Evolutionary conservation across 441 rosid species (phyloP).

Genomic region (Populus hybrid): DNA sequence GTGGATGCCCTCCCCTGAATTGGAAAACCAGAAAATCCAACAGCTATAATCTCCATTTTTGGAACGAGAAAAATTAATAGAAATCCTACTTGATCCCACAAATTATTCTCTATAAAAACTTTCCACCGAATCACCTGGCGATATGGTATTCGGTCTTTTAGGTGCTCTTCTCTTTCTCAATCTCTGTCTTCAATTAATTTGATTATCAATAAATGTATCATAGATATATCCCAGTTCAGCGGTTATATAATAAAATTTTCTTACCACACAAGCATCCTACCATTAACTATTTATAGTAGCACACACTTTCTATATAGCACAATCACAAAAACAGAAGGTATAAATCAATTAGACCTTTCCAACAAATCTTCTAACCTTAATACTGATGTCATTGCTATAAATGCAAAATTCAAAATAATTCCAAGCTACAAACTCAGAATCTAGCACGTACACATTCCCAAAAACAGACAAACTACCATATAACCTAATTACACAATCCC

Average conservation of each 20-base stretch:
- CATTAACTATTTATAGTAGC: not conserved
- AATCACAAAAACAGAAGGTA: not conserved
- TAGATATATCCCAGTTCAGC: not conserved
- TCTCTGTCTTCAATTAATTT: not conserved
- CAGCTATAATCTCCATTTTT: not conserved
- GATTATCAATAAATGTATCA: slow-evolving; percentile 5
- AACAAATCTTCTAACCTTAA: not conserved
- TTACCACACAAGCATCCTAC: not conserved
- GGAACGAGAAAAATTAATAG: not conserved
- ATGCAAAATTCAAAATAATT: not conserved
- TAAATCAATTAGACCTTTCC: slow-evolving; percentile 1
- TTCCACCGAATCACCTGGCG: not conserved
- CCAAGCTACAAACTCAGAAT: not conserved
- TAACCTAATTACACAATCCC: not conserved
- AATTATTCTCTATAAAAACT: not conserved
- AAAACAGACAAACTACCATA: not conserved
- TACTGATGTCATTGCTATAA: not conserved
- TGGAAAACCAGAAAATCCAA: not conserved
- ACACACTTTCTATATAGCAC: not conserved
- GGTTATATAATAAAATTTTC: not conserved
- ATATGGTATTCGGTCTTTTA: not conserved
- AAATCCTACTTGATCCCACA: not conserved
- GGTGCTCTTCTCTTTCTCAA: not conserved
- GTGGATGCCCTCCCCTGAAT: not conserved
- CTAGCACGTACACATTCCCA: not conserved